Base-by-base conservation (phyloP, 140 eudicot species). In the Stevia rebaudiana region DNA sequence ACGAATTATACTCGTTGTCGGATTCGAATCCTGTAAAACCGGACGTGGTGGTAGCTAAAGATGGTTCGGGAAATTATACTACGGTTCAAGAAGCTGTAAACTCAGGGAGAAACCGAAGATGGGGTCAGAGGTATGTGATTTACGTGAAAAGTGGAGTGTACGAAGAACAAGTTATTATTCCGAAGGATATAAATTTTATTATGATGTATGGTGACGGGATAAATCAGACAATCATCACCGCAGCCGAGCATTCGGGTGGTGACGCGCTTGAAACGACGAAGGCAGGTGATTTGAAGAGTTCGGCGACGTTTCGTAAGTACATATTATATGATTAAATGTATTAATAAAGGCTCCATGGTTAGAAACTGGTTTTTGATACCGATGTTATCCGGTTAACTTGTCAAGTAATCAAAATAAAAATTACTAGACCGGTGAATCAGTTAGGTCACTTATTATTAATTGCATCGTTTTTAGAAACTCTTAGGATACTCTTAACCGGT, bases 31-130 rank as follows among this genome's bases (percentile, higher is more conserved):
- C 48, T n/a, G 83, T 81, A 8, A 28, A 69, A n/a, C 82, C 69
- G 63, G 51, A 81, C 22, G 53, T 81, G 44, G 65, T 86, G 68
- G 95, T 89, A 73, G 87, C 95, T 2, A 62, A 81, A 62, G 95
- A 89, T 56, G 83, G 95, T n/a, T 85, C 89, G 0, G 92, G 95
- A 3, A 33, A 81, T 12, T 79, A 74, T 19, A 68, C 53, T 63
- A 79, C 89, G 1, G 63, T 89, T 15, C 76, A 70, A 70, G 85
- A 71, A 8, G 97, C 95, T n/a, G 43, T 89, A 10, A 74, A 77
- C 40, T 69, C 78, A 0, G 82, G 75, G 8, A 69, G 78, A 1
- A 49, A 67, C 60, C 25, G 74, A 66, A 70, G 63, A n/a, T 75
- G 74, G 18, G 52, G 24, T 1, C 6, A 30, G 35, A 83, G 89